These are phyloP conservation scores for Antarctomyces pellizariae DNA, from an alignment of 495 filamentous ascomycete species.

Conservation along the genomic window DNA sequence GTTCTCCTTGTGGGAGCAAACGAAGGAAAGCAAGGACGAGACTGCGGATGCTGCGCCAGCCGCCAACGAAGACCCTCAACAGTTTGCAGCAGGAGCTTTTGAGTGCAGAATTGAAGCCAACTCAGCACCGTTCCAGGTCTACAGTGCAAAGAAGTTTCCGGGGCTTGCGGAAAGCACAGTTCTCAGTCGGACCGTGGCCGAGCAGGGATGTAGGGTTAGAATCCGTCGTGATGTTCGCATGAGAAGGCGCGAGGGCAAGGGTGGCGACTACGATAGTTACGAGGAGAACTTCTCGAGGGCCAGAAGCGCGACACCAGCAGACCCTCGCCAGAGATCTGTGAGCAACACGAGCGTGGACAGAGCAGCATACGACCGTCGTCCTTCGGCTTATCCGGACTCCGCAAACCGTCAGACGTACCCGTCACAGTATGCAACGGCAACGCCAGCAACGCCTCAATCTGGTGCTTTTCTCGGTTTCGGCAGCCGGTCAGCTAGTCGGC, in stretches of 20 bases:
- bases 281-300: slow-evolving; percentile 37
- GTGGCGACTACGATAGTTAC: slow-evolving; percentile 35
- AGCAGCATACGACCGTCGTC: slow-evolving; percentile 19
- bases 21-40: slow-evolving; percentile 37
- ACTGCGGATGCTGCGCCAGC: slow-evolving; percentile 27
- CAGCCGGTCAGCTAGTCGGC: too few species aligned
- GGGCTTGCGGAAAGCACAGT: slow-evolving; percentile 77
- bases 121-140: slow-evolving; percentile 69
- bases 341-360: slow-evolving; percentile 44
- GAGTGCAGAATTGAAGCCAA: slow-evolving; percentile 59
- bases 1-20: slow-evolving; percentile 86
- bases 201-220: slow-evolving; percentile 91
- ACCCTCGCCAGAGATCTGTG: slow-evolving; percentile 47
- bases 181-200: slow-evolving; percentile 75
- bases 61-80: slow-evolving; percentile 10
- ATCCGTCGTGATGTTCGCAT: slow-evolving; percentile 95
- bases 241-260: slow-evolving; percentile 65
- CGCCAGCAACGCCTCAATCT: slow-evolving; percentile 14
- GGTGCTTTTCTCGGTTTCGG: slow-evolving; percentile 10
- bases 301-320: slow-evolving; percentile 35
- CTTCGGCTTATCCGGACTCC: slow-evolving; percentile 17
- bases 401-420: too few species aligned
- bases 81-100: slow-evolving; percentile 13
- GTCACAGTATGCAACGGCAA: too few species aligned
- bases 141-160: slow-evolving; percentile 96